Evolutionary conservation across 345 rosid species (phyloP), one percentile per base, ranked within the genome.

Genomic region (Cardamine resedifolia): DNA sequence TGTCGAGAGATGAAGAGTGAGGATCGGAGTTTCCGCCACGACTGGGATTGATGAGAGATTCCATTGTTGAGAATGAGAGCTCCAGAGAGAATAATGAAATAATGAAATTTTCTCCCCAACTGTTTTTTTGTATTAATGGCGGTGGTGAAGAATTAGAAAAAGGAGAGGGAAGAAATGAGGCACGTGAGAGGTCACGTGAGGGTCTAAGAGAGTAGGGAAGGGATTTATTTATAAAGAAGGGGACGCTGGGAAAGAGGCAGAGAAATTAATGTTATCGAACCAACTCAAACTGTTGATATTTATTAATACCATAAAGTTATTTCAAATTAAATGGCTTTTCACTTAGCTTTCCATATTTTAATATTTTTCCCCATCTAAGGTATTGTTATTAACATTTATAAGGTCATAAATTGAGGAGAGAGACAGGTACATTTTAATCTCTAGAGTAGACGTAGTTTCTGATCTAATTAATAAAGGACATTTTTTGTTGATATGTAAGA

Each of bases 1-100:
- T 79, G 1, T 85, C 81, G 34, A 83, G 69, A 18, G 91, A 80
- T 39, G 82, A 75, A 34, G 77, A 30, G 20, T 61, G 64, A 12
- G 74, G 19, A 16, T 58, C 53, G 0, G 55, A 44, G 33, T 16
- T 65, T 20, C 38, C 49, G 38, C 72, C 68, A 56, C 26, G 49
- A 56, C 47, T 55, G 18, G 76, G 64, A 26, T 65, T 41, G 74
- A 62, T 14, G 55, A 71, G 68, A 43, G 48, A 28, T 5, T 66
- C 84, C 61, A 75, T 73, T 14, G 59, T 7, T 28, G 47, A 43
- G 73, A 43, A 2, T 43, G 18, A 52, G 49, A 48, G 48, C n/a
- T 31, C 4, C 4, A 34, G 38, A 67, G 15, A 63, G 7, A 27
- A 28, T 3, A 45, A 19, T 18, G 1, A 10, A 12, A 1, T 20